Evolutionary conservation across 306 rosid species (phyloP).

Genomic region (Benincasa hispida): DNA sequence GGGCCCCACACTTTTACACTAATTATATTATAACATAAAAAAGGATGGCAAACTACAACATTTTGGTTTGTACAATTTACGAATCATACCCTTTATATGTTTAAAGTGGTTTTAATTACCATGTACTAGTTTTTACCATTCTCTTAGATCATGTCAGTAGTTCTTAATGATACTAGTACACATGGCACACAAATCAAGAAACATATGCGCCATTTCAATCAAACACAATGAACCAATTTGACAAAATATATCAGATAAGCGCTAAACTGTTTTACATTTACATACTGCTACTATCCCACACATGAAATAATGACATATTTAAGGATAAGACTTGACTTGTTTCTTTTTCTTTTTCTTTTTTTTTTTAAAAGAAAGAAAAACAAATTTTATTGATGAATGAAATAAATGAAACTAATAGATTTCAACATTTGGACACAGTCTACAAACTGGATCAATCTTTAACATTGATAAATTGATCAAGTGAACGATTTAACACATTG

Average conservation of each 20-base stretch:
- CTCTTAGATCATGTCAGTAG: not conserved
- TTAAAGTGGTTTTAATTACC: not conserved
- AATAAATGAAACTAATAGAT: no score
- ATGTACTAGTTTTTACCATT: not conserved
- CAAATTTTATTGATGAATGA: no score
- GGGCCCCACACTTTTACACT: not conserved
- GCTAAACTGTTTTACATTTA: not conserved
- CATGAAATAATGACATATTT: not conserved
- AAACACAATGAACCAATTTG: not conserved
- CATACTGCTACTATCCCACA: not conserved
- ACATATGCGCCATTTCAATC: not conserved
- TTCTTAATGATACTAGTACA: not conserved
- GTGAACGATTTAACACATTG: no score
- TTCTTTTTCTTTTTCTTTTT: not conserved
- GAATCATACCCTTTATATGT: not conserved
- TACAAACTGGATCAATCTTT: no score
- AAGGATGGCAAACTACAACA: not conserved
- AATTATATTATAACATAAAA: not conserved
- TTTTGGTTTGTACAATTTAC: not conserved
- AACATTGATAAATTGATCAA: no score
- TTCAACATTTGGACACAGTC: not conserved
- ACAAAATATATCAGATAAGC: not conserved
- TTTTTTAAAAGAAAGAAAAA: no score
- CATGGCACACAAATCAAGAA: not conserved
- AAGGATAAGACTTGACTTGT: not conserved